Evolutionary conservation across 768 basidiomycete genomes (phyloP), one percentile per base, ranked within the genome.

Genomic region (Mycena galericulata): DNA sequence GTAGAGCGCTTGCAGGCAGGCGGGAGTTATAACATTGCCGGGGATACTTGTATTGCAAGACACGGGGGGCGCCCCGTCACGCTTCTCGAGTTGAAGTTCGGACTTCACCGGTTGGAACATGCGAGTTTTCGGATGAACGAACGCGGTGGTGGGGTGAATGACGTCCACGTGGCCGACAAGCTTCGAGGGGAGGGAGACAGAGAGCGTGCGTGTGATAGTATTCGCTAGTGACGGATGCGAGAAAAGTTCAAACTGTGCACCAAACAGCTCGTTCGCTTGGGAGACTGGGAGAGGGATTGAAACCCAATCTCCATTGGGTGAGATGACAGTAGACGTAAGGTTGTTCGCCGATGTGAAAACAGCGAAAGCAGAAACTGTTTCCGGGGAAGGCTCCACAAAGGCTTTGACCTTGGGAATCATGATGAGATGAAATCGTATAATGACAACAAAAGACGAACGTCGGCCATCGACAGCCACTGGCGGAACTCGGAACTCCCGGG

Each of bases 91-190:
- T 62, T 27, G 49, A 63, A 40, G 49, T 59, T 34, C 38, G 66
- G 43, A 62, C 72, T 51, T 67, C 20, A 69, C 38, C 49, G 55
- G 17, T 66, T 22, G 65, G 40, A 38, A 60, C 58, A 26, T 71
- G 26, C 55, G 40, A 29, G 54, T 49, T 74, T 60, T 62, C 62
- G 76, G 68, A 71, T 64, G 22, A 56, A 68, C 24, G 65, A 71
- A 78, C 76, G 75, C 70, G 32, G 76, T 79, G 1, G 74, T 77
- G 20, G 78, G 78, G 60, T 79, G 78, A 30, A 79, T 64, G 26
- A 78, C 62, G 38, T 77, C 74, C 51, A 79, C 68, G 63, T 77
- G 74, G 17, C 61, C 64, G 54, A 68, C 32, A 20, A 79, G 70
- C 40, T 68, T 65, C 6, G 54, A 67, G n/a, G 78, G 77, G 62